Evolutionary conservation across 805 yeast genomes (phyloP), one percentile per base, ranked within the genome.

Genomic region (Grigorovia humatica): DNA sequence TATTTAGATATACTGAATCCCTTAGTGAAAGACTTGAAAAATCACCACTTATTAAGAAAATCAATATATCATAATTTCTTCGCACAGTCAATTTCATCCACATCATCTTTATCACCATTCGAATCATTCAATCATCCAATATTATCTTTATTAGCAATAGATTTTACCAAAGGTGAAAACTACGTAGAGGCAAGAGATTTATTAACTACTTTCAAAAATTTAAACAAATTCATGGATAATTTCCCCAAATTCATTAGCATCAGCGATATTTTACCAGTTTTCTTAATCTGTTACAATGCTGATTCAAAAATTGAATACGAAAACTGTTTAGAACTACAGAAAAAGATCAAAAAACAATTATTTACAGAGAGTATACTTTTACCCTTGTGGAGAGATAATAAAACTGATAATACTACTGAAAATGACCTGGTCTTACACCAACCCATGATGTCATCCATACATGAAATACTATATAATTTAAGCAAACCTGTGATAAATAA

Each of bases 41-140:
- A 50, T n/a, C 59, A 63, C 48, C 49, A 58, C 13, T 51, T 65
- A 1, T 59, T 77, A 43, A 73, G 72, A 49, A 72, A 72, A 50
- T 72, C 79, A 4, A 67, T 82, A 9, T 87, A 83, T 62, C 69
- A 79, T 54, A 77, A 76, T 49, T 74, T 81, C 55, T 74, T 85
- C 57, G 74, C 81, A 32, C 76, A 80, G 56, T 65, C 68, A 9
- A 61, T 85, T 44, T 70, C 85, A 8, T 75, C 88, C 3, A 74
- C 84, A 12, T 75, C 79, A 13, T 74, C 75, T 8, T 68, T 86
- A 9, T 80, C 87, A 1, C 82, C 91, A 1, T 88, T 86, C 63
- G 97, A 91, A 65, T 82, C 88, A 5, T 82, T 89, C 65, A 82
- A 85, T 57, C 96, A 90, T 63, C 97, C 97, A 0, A 78, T 88